Evolutionary conservation across 257 asterid species (phyloP), one percentile per base, ranked within the genome.

Genomic region (Plantago elongata): DNA sequence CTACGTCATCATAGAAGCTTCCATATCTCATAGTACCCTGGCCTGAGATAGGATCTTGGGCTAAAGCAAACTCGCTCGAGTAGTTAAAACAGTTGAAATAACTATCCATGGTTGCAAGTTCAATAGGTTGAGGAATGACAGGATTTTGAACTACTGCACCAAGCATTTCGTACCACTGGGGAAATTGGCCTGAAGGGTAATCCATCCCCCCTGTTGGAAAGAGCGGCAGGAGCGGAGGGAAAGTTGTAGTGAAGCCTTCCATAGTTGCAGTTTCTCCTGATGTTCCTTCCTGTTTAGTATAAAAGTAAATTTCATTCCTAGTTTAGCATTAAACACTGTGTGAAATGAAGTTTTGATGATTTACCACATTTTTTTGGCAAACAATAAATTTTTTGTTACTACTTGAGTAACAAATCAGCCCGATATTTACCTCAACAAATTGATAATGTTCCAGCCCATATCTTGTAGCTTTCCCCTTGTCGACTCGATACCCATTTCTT

Each of bases 1-100:
- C 64, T 9, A 60, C 43, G 9, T 60, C 64, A 45, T 44, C 54
- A 5, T 42, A 60, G 40, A 60, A 60, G 52, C 18, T 60, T n/a
- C 54, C 63, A 16, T 8, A 17, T 43, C 40, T 17, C 63, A 42
- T 43, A 2, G 6, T 16, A 4, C 4, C 30, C 11, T 16, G 63
- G 10, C 51, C 12, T 10, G 64, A 18, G 44, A 42, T 38, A 44
- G 18, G 42, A 44, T 6, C 52, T 7, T 44, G 7, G 42, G 7
- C 1, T 3, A 7, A 9, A 5, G 64, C 17, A 45, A 60, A 60
- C 14, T 60, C 42, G 3, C n/a, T 16, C 14, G 64, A 60, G 54
- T 60, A 43, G 62, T 29, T 46, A 3, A 0, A 5, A 5, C 30
- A 3, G 15, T 40, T 60, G 6, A 44, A 22, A 38, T 44, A 43